phyloP scores from a whole-genome alignment of 106 monocot genomes.

The Dioscorea zingiberensis region DNA sequence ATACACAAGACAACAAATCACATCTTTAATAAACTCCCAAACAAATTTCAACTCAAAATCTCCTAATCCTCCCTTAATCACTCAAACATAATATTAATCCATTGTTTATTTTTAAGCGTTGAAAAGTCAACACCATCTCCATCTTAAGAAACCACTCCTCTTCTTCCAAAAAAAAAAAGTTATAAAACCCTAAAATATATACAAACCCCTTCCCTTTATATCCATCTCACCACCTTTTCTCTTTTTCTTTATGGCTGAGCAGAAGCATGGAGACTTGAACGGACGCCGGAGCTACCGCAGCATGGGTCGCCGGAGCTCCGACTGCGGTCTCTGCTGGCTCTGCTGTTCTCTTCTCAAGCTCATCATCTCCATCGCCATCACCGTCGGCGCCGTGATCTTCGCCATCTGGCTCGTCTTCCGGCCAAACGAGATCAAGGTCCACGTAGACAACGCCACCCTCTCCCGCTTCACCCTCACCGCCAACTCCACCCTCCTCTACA shows the following conservation, averaged over 20 bases:
- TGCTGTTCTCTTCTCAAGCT: background rate
- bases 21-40: too few species aligned
- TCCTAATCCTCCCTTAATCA: too few species aligned
- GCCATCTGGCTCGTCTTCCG: slow-evolving; percentile 52
- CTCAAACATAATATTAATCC: too few species aligned
- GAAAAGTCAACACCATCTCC: too few species aligned
- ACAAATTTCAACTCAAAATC: too few species aligned
- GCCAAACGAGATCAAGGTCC: slow-evolving; percentile 29
- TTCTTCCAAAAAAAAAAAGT: too few species aligned
- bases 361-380: slow-evolving; percentile 16
- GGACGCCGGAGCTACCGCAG: background rate
- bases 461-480: slow-evolving; percentile 27
- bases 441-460: slow-evolving; percentile 33
- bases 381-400: slow-evolving; percentile 25
- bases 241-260: slow-evolving; percentile 3
- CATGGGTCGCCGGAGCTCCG: slow-evolving; percentile 4
- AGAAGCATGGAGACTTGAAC: slow-evolving; percentile 3
- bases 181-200: too few species aligned
- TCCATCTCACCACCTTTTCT: too few species aligned
- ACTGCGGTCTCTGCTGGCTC: slow-evolving; percentile 1
- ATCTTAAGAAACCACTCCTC: too few species aligned
- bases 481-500: slow-evolving; percentile 16
- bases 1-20: too few species aligned
- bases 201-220: too few species aligned
- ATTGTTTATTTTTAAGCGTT: too few species aligned